Base-by-base conservation (phyloP, 495 filamentous ascomycete species). In the Penicillium argentinense region DNA sequence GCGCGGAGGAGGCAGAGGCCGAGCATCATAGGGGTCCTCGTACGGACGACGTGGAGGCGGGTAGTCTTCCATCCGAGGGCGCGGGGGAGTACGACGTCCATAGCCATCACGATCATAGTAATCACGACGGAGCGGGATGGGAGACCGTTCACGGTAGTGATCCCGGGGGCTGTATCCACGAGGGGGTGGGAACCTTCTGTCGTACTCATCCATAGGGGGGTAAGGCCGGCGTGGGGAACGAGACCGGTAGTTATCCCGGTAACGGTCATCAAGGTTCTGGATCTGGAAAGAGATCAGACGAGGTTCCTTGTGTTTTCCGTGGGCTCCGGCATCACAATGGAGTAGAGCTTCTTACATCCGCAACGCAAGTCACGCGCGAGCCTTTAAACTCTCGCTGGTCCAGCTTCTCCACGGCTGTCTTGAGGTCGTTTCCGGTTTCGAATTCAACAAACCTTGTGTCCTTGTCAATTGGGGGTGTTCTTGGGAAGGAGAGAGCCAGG, bases 371-470 rank as follows among this genome's bases (percentile, higher is more conserved):
- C 42, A 98, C 91, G 53, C 80, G 77, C 39, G 79, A 76, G 50
- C 88, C 89, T 72, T 97, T 96, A 72, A 97, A 97, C 51, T 95
- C 89, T 56, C 83, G 83, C 52, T 80, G 80, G 59, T 98, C 92
- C 33, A 98, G 84, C 67, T 96, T 96, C 61, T 95, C 85, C 45
- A 97, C 86, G 27, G 95, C 93, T 29, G 84, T 82, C 65, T 88
- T 90, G 45, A 98, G 75, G 65, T 98, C 93, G 43, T 80, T 83
- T 23, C 85, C 84, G 39, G 89, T 96, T 71, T 98, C 95, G 59
- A 96, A 98, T 66, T 98, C 93, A 57, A 98, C 93, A 69, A 97
- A 97, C 63, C 95, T 97, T 66, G 23, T 27, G 36, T 26, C 46
- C 25, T 32, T 60, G 64, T 73, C 53, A 73, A 67, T 56, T 29